These are phyloP conservation scores for Cercospora berteroae DNA, from an alignment of 2,329 filamentous ascomycete genomes.

Conservation along the genomic window DNA sequence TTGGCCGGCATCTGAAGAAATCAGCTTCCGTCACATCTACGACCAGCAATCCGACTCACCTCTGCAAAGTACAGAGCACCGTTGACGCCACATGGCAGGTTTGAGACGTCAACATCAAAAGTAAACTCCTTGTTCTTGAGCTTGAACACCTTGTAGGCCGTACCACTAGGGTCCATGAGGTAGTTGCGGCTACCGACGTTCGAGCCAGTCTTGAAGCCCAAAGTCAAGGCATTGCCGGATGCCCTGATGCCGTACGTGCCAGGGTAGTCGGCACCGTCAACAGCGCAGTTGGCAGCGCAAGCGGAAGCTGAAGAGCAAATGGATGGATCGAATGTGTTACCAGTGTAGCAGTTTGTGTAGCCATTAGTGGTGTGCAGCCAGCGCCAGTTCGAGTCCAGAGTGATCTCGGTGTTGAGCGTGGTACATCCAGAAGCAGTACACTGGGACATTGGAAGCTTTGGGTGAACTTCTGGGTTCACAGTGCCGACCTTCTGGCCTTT, in stretches of 20 bases:
- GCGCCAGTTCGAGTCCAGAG: conserved; percentile 52
- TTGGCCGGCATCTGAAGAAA: conserved; percentile 58
- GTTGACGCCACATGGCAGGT: conserved; percentile 66
- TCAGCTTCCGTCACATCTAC: neutral
- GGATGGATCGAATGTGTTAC: conserved; percentile 45
- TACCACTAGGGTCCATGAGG: conserved; percentile 56
- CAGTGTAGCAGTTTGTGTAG: conserved; percentile 51
- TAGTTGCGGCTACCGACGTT: conserved; percentile 55
- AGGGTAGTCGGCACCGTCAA: conserved; percentile 57
- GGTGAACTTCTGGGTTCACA: conserved; percentile 42
- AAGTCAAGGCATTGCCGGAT: conserved; percentile 48
- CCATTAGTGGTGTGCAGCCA: conserved; percentile 48
- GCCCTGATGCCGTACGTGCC: conserved; percentile 57
- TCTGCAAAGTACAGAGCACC: conserved; percentile 62
- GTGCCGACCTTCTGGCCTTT: conserved; percentile 43
- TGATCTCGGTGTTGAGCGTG: conserved; percentile 37
- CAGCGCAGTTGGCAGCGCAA: conserved; percentile 57
- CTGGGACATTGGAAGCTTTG: conserved; percentile 35
- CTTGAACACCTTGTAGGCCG: conserved; percentile 64
- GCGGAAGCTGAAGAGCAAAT: conserved; percentile 41
- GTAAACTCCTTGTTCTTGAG: conserved; percentile 68
- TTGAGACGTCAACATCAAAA: conserved; percentile 69
- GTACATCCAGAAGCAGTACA: conserved; percentile 45
- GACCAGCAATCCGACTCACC: neutral
- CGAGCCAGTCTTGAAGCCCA: conserved; percentile 45